phyloP scores from a whole-genome alignment of 352 stramenopile genomes.

The Phytophthora boehmeriae region DNA sequence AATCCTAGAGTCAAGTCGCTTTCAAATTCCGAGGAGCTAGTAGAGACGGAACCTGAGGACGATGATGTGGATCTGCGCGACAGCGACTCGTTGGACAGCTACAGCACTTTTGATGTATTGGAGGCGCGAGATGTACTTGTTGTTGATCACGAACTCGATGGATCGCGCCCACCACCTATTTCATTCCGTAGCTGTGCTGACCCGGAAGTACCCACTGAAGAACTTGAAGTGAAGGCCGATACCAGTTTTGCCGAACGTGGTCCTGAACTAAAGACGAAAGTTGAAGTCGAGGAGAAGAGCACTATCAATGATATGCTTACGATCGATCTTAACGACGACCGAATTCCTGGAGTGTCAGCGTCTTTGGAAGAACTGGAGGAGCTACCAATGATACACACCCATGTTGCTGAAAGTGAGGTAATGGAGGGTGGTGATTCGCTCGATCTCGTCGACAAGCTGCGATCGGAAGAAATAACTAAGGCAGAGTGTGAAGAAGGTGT shows the following conservation, averaged over 20 bases:
- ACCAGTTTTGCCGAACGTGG: conserved; percentile 4
- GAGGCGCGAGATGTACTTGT: conserved; percentile 20
- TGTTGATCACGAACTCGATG: conserved; percentile 19
- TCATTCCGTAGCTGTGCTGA: conserved; percentile 1
- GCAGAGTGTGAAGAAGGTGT: conserved; percentile 13
- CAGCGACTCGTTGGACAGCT: conserved; percentile 36
- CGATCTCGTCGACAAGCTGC: background rate
- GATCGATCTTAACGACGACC: conserved; percentile 15
- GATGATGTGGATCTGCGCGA: conserved; percentile 39
- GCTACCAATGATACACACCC: conserved; percentile 4
- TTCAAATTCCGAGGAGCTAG: conserved; percentile 39
- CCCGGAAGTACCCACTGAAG: conserved; percentile 3
- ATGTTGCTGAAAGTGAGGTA: conserved; percentile 8
- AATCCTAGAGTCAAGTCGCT: conserved; percentile 30
- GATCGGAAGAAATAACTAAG: background rate
- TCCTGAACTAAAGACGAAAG: conserved; percentile 4
- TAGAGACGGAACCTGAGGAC: conserved; percentile 52
- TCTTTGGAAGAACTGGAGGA: conserved; percentile 14
- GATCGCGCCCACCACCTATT: conserved; percentile 13
- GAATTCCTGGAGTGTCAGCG: background rate
- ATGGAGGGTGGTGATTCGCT: conserved; percentile 6
- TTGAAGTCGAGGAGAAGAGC: conserved; percentile 25
- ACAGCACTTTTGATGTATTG: conserved; percentile 43
- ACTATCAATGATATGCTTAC: conserved; percentile 1
- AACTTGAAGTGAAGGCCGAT: conserved; percentile 9